Conservation (phyloP, 495 filamentous ascomycete genomes). For the Lentithecium fluviatile region DNA sequence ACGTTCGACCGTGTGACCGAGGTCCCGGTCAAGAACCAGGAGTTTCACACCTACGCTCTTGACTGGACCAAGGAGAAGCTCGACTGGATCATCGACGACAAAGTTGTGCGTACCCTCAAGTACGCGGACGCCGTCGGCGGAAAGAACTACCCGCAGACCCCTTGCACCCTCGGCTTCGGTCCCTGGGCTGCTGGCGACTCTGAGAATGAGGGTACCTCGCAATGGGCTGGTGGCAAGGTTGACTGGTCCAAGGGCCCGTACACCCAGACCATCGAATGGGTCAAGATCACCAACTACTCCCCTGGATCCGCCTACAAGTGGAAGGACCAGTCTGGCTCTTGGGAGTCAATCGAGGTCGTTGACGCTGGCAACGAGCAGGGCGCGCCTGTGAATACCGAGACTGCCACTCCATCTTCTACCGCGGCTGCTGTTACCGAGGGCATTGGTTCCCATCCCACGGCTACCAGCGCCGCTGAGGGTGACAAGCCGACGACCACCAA, state of each 20-base stretch:
- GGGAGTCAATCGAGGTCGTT: constrained; percentile 41
- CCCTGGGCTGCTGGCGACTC: constrained; percentile 86
- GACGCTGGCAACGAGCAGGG: constrained; percentile 21
- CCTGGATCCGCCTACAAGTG: constrained; percentile 68
- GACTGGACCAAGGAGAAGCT: constrained; percentile 74
- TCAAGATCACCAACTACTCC: constrained; percentile 65
- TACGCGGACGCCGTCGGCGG: constrained; percentile 58
- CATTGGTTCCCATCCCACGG: constrained; percentile 4
- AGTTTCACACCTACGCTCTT: constrained; percentile 80
- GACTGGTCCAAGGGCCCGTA: constrained; percentile 70
- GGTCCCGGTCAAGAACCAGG: constrained; percentile 54
- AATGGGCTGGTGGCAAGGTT: constrained; percentile 80
- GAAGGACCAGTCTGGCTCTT: constrained; percentile 59
- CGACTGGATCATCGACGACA: constrained; percentile 71
- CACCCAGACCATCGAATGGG: constrained; percentile 71
- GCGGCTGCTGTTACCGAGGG: constrained; percentile 14
- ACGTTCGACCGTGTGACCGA: constrained; percentile 63
- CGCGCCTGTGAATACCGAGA: constrained; percentile 12
- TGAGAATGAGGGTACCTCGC: constrained; percentile 47
- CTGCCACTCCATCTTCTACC: background rate
- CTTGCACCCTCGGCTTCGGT: constrained; percentile 79
- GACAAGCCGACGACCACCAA: background rate
- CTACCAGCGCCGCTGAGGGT: constrained; percentile 3
- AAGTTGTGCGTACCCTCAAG: constrained; percentile 63
- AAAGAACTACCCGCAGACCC: constrained; percentile 76